phyloP scores from a whole-genome alignment of 2,329 filamentous ascomycete species.

The Colletotrichum spaethianum region DNA sequence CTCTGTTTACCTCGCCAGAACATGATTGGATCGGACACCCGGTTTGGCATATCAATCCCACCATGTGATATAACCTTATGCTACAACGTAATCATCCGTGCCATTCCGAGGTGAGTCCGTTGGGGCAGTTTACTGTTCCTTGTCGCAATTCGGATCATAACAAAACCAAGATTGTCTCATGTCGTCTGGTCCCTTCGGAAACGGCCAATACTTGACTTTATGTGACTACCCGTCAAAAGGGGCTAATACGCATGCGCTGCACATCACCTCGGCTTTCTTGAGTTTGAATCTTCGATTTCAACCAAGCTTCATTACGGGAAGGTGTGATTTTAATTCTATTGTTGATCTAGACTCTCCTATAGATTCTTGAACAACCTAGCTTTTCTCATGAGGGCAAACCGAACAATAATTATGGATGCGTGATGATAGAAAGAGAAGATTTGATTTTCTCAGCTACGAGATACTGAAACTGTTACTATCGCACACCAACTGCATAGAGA shows the following conservation, averaged over 20 bases:
- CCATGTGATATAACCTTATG: slow-evolving; percentile 1
- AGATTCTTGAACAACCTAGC: no score
- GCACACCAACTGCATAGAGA: neutral
- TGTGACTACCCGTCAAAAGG: neutral
- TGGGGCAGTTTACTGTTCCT: neutral
- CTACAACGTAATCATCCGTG: neutral
- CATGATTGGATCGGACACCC: slow-evolving; percentile 18
- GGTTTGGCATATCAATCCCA: slow-evolving; percentile 7
- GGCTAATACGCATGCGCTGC: neutral
- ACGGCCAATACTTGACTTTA: neutral
- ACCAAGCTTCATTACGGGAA: no score
- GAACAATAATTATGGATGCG: no score
- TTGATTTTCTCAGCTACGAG: neutral
- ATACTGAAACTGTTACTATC: slow-evolving; percentile 3
- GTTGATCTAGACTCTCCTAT: no score
- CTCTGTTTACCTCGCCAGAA: neutral
- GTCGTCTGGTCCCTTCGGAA: slow-evolving; percentile 7
- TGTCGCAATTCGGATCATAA: slow-evolving; percentile 1
- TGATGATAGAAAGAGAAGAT: no score
- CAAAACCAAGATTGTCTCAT: slow-evolving; percentile 8
- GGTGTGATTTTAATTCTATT: neutral
- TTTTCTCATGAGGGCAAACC: no score
- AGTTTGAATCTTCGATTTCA: neutral
- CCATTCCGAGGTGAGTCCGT: neutral
- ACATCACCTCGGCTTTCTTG: neutral